Conservation (phyloP, 306 rosid species). For the Sechiopsis laciniata region DNA sequence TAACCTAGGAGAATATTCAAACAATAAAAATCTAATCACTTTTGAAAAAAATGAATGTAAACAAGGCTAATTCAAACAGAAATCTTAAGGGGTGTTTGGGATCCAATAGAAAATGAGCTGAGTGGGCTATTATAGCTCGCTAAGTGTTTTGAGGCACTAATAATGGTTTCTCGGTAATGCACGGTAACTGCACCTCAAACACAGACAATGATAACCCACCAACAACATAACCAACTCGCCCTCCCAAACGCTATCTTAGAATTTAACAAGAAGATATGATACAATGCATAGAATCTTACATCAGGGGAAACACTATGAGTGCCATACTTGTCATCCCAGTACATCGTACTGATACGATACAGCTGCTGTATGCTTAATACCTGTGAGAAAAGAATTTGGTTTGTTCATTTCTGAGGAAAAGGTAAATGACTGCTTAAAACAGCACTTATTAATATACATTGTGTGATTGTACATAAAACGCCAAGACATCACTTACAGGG, state of each 20-base stretch:
- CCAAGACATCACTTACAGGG: conserved; percentile 54
- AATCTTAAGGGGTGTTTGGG: no score
- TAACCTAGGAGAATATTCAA: conserved; percentile 41
- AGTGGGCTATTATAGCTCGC: no score
- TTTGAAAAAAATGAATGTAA: background rate
- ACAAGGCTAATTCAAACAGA: background rate
- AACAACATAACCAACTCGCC: no score
- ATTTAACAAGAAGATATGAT: background rate
- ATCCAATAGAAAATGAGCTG: no score
- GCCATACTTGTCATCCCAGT: conserved; percentile 99
- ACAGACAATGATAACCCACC: no score
- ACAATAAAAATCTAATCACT: conserved; percentile 8
- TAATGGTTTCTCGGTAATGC: no score
- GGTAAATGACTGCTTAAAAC: background rate
- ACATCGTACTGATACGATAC: conserved; percentile 98
- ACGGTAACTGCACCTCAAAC: no score
- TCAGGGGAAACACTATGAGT: conserved; percentile 96
- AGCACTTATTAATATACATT: background rate
- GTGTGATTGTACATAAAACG: background rate
- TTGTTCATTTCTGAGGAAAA: conserved; percentile 14
- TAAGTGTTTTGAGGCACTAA: no score
- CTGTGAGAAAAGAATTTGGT: conserved; percentile 34
- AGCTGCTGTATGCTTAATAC: conserved; percentile 96
- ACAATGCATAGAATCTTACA: conserved; percentile 41
- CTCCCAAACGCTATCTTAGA: no score